Base-by-base conservation (phyloP, 306 rosid species). In the Castanospermum australe region DNA sequence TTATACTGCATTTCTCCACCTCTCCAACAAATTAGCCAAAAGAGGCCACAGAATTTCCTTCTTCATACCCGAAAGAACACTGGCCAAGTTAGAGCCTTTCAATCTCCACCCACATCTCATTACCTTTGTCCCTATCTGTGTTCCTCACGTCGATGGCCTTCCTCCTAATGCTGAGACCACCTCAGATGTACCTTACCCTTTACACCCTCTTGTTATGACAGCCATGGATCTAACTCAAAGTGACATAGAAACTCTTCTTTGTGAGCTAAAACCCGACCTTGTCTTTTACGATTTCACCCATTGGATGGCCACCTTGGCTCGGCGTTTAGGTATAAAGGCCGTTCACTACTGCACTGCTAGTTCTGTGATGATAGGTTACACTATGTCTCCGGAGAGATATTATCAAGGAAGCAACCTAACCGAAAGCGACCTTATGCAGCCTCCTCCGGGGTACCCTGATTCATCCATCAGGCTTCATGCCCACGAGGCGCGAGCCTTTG, bases 271-370 rank as follows among this genome's bases (percentile, higher is more conserved):
- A 74, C 88, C 88, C 18, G 72, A 78, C 41, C 6, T 85, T 73
- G 68, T 85, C 13, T 82, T 82, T 64, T 82, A 51, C 17, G 89
- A 85, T 35, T 85, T 85, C 81, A n/a, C 84, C 0, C 68, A 78
- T 68, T 82, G 84, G 88, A 45, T 85, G 35, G 86, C 88, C 33
- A 2, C 35, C 3, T 18, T 82, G 78, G 3, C 84, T 0, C 39
- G 57, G 0, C 2, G 13, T 6, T 65, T 84, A 28, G 85, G 88
- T 0, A 71, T 72, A 41, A 84, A 81, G 38, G 50, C 71, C 5
- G 13, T 85, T 11, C 83, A 77, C 25, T 85, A 66, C 32, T 66
- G 71, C 70, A 66, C 18, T 13, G 32, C 42, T 47, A 85, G 83
- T 36, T 51, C 85, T 0, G 73, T 59, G 0, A 59, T 42, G 67